Evolutionary conservation across 768 basidiomycete species (phyloP).

Genomic region (Podaxis sp.): DNA sequence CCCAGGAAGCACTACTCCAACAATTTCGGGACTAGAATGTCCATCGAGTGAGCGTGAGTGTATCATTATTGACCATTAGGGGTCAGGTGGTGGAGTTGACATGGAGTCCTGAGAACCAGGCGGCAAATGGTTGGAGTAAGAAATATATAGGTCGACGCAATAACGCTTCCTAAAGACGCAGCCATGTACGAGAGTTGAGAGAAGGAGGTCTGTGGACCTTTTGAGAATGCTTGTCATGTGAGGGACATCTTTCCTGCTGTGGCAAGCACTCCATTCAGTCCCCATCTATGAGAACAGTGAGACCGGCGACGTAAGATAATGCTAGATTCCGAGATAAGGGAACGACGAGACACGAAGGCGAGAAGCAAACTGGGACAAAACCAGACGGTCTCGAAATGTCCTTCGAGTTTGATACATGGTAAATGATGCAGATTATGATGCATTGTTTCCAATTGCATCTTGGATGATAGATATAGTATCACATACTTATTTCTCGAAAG

Average conservation of each 20-base stretch:
- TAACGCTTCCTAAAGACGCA: neutral
- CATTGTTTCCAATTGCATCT: neutral
- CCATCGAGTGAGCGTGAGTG: neutral
- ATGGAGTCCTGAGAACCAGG: neutral
- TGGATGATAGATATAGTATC: neutral
- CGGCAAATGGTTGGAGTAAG: neutral
- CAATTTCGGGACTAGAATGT: neutral
- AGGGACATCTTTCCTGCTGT: neutral
- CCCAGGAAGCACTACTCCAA: neutral
- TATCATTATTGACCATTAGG: neutral
- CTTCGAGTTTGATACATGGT: conserved; percentile 17
- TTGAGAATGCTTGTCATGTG: neutral
- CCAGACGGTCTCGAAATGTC: conserved; percentile 46
- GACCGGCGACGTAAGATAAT: neutral
- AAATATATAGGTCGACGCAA: neutral
- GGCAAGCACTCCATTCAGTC: neutral
- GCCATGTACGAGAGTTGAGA: neutral
- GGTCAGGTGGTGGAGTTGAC: neutral
- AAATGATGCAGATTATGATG: neutral
- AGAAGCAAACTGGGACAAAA: conserved; percentile 33
- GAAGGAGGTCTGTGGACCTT: neutral
- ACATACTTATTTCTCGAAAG: neutral
- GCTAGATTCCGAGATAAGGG: conserved; percentile 39
- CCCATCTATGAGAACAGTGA: neutral
- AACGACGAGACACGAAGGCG: conserved; percentile 46